These are phyloP conservation scores for Henckelia pumila DNA, from an alignment of 257 asterid species.

Conservation along the genomic window DNA sequence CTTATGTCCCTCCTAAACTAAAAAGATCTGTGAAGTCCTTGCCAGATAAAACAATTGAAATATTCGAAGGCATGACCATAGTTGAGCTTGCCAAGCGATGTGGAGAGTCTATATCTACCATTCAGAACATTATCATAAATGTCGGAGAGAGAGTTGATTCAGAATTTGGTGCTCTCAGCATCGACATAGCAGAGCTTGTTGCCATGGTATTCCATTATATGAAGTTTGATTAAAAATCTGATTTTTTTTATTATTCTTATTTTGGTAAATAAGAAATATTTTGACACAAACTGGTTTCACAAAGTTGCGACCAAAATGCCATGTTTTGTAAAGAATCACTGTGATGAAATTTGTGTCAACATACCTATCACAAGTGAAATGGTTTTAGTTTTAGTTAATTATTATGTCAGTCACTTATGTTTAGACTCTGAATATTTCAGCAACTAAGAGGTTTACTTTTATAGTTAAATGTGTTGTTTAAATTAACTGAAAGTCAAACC, in stretches of 20 bases:
- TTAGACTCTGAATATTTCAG: too few species aligned
- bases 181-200: constrained; percentile 86
- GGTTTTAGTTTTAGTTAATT: background rate
- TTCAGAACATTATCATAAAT: constrained; percentile 69
- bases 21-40: constrained; percentile 47
- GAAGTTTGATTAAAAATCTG: constrained; percentile 14
- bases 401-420: too few species aligned
- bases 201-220: constrained; percentile 69
- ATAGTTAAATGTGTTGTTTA: constrained; percentile 7
- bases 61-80: constrained; percentile 86
- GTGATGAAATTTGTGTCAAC: background rate
- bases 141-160: constrained; percentile 92
- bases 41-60: constrained; percentile 66
- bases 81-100: constrained; percentile 81
- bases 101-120: constrained; percentile 58
- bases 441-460: constrained; percentile 3
- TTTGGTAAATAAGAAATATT: constrained; percentile 18
- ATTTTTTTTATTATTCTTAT: constrained; percentile 16
- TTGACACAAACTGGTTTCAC: constrained; percentile 9
- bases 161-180: constrained; percentile 70
- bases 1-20: constrained; percentile 74
- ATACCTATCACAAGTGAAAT: background rate
- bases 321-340: background rate
- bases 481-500: background rate
- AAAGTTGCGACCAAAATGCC: background rate